Evolutionary conservation across 2,329 filamentous ascomycete species (phyloP), one percentile per base, ranked within the genome.

Genomic region (Ramichloridium luteum): DNA sequence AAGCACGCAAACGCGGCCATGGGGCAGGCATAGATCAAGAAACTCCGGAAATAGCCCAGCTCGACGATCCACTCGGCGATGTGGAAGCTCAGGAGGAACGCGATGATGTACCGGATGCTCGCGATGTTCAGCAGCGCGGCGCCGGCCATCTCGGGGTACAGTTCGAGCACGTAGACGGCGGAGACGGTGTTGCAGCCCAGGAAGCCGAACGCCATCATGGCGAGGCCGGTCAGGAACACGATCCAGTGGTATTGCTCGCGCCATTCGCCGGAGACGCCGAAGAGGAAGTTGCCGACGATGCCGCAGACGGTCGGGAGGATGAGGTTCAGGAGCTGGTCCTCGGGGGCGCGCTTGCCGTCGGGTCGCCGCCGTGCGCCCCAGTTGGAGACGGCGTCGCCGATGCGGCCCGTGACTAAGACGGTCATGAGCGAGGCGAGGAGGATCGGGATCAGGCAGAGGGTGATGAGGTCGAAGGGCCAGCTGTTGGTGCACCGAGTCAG

Each of bases 121-220:
- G 41, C 33, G 29, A 44, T 34, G 26, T 44, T 44, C 28, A 44
- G 39, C 9, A 44, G 37, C 6, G 38, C 41, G 8, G 41, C 39
- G 8, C 41, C 41, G 15, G 41, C 41, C 41, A 39, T 39, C 28
- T 43, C 34, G 8, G 41, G 40, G 26, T 44, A 44, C 31, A 37
- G 34, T 29, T 44, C 41, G 5, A 44, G 29, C 16, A 43, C 31
- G 22, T 42, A 44, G 12, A 44, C 41, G 10, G 37, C 30, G n/a
- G 32, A 25, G n/a, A 44, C 36, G 12, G 41, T 42, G 27, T 40
- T 44, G 12, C 32, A 32, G 13, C 30, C 29, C 5, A 44, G 34
- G 29, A 40, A 43, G 8, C 40, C 35, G 16, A 44, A 37, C 5
- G 37, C 29, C 20, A 44, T 40, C 11, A 40, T 32, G 14, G 33